A percentile compares a stretch with the other conserved stretches of the same genome.
These are phyloP conservation scores for Beauveria scarabaeidicola DNA, from an alignment of 2,329 filamentous ascomycete species.

Conservation along the genomic window DNA sequence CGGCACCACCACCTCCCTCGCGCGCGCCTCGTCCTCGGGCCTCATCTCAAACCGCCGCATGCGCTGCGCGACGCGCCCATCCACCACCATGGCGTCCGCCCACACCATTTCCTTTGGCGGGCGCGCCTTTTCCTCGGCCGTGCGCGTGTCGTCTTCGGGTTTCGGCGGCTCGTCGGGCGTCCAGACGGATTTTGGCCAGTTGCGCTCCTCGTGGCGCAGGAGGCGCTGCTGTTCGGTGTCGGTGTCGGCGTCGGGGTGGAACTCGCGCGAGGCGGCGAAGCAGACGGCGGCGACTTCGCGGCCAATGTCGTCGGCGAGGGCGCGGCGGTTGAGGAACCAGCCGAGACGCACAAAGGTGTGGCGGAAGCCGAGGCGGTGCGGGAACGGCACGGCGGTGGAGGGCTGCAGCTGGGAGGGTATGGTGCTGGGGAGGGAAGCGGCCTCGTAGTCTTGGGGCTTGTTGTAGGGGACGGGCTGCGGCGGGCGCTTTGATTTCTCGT, in stretches of 20 bases:
- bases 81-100: constrained; percentile 65
- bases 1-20: constrained; percentile 51
- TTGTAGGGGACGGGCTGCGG: constrained; percentile 68
- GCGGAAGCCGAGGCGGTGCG: constrained; percentile 85
- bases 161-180: constrained; percentile 38
- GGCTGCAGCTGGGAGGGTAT: constrained; percentile 67
- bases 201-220: constrained; percentile 62
- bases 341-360: constrained; percentile 81
- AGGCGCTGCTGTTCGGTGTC: constrained; percentile 39
- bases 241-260: constrained; percentile 25
- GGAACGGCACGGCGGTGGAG: constrained; percentile 64
- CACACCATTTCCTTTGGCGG: constrained; percentile 61
- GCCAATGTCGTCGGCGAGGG: constrained; percentile 80
- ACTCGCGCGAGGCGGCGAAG: constrained; percentile 50
- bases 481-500: constrained; percentile 46
- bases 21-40: constrained; percentile 61
- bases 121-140: constrained; percentile 37
- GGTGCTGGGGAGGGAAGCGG: constrained; percentile 52
- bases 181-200: constrained; percentile 78
- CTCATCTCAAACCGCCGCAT: constrained; percentile 73
- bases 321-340: constrained; percentile 77
- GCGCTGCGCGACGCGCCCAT: constrained; percentile 63
- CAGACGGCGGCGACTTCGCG: constrained; percentile 81
- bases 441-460: constrained; percentile 59
- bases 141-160: constrained; percentile 4